Evolutionary conservation across 495 filamentous ascomycete genomes (phyloP), one percentile per base, ranked within the genome.

Genomic region (Baudoinia panamericana): DNA sequence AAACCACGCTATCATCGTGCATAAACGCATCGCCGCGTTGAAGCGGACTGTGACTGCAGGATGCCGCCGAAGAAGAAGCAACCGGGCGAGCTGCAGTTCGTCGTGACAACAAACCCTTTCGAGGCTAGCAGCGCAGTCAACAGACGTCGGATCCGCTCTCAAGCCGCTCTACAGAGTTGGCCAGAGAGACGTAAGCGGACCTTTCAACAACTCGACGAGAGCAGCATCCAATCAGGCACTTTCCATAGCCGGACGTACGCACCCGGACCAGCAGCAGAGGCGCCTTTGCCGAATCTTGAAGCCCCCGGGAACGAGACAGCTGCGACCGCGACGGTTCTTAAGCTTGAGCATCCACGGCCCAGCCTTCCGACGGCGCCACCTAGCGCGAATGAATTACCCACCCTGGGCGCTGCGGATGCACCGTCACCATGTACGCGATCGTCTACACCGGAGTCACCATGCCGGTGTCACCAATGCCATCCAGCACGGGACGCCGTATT

Each of bases 151-250:
- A 30, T 49, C 4, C 39, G 46, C 3, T 33, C 33, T 3, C 17
- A 32, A 5, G 46, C 46, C 1, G 46, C 46, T 2, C n/a, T 44
- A 10, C 32, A 34, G 22, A 44, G 40, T 4, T 49, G 46, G 46
- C 46, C 46, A 4, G 34, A 44, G 24, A 2, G 46, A 24, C 32
- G 46, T 2, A 41, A 30, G 23, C 39, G 36, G 17, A 41, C 43
- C 10, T 41, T 47, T 25, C 36, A 47, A 11, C 26, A 41, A 15
- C 20, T 34, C 13, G 30, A 40, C 6, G 6, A 25, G 13, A 2
- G 11, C 11, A 31, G 20, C 16, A 34, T 10, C 19, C 15, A 23
- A 15, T 13, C 22, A 4, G 29, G 30, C 7, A 24, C 30, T 7
- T 30, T 25, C 15, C 24, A 29, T 13, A 19, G n/a, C n/a, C n/a